Evolutionary conservation across 2,329 filamentous ascomycete genomes (phyloP).

Genomic region (Teratosphaeria pseudoeucalypti): DNA sequence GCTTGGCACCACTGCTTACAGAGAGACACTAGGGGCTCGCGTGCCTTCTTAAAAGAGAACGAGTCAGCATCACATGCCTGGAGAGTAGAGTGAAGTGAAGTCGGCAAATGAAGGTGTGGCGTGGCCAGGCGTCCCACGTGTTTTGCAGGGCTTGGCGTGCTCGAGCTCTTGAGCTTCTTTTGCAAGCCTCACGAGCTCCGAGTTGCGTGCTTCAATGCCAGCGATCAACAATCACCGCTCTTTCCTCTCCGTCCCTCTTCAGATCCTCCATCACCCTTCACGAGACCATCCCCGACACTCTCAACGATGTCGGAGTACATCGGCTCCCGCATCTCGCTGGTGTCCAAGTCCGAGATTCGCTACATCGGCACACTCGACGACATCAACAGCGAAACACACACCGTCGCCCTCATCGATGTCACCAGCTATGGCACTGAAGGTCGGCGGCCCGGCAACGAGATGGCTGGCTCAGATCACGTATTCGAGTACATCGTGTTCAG

Average conservation of each 20-base stretch:
- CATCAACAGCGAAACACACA: constrained; percentile 95
- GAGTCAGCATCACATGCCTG: neutral
- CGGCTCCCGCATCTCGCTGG: constrained; percentile 85
- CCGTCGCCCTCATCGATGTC: constrained; percentile 94
- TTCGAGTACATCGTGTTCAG: constrained; percentile 99
- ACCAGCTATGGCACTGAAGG: constrained; percentile 90
- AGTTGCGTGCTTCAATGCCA: neutral
- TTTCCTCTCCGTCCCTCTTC: neutral
- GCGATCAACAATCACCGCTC: constrained; percentile 1
- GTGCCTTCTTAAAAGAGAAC: neutral
- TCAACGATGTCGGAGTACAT: constrained; percentile 50
- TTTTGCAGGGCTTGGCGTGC: neutral
- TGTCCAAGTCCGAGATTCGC: constrained; percentile 96
- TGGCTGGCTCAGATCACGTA: constrained; percentile 71
- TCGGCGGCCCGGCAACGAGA: constrained; percentile 72
- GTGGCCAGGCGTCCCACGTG: neutral
- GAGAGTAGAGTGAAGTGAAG: neutral
- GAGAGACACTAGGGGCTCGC: neutral
- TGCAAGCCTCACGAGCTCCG: neutral
- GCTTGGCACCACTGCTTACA: too few species aligned
- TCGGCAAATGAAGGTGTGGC: neutral
- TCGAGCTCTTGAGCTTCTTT: neutral
- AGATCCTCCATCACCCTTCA: constrained; percentile 11
- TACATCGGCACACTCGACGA: constrained; percentile 94
- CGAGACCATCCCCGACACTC: neutral